Conservation (phyloP, 768 basidiomycete species). For the Sporobolomyces phaffii region DNA sequence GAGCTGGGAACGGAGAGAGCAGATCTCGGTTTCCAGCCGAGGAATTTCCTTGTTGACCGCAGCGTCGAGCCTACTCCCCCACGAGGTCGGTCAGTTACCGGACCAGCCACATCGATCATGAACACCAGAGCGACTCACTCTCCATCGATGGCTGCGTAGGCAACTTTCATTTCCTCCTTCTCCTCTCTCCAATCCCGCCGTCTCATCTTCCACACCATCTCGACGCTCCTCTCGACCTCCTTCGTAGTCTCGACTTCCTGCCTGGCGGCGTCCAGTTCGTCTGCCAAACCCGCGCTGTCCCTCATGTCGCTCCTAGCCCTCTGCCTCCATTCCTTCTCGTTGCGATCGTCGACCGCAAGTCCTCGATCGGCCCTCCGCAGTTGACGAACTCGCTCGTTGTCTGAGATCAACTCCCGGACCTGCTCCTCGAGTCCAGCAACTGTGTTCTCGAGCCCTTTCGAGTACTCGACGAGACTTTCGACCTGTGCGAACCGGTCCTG, state of each 20-base stretch:
- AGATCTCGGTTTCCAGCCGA: conserved; percentile 52
- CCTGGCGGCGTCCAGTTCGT: not conserved
- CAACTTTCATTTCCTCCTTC: conserved; percentile 55
- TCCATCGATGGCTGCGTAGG: conserved; percentile 56
- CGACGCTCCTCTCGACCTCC: not conserved
- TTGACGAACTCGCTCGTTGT: not conserved
- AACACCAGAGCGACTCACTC: too few relatives aligned
- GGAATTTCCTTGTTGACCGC: conserved; percentile 49
- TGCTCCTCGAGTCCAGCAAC: not conserved
- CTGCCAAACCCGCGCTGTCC: conserved; percentile 10
- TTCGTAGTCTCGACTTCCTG: not conserved
- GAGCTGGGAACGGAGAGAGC: not conserved
- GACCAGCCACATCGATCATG: too few relatives aligned
- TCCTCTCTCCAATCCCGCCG: not conserved
- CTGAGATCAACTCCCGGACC: not conserved
- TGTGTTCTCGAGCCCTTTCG: conserved; percentile 5
- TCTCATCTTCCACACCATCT: conserved; percentile 1
- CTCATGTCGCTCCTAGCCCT: conserved; percentile 28
- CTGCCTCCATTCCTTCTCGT: conserved; percentile 37
- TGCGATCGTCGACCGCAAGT: not conserved
- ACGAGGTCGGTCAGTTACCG: too few relatives aligned
- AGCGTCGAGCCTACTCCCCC: conserved; percentile 26
- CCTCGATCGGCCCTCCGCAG: conserved; percentile 8
- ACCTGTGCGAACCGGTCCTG: conserved; percentile 23
- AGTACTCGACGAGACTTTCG: conserved; percentile 15